A percentile compares a stretch with the other conserved stretches of the same genome.
Evolutionary conservation across 2,329 filamentous ascomycete genomes (phyloP).

Genomic region (Tolypocladium tundrense): DNA sequence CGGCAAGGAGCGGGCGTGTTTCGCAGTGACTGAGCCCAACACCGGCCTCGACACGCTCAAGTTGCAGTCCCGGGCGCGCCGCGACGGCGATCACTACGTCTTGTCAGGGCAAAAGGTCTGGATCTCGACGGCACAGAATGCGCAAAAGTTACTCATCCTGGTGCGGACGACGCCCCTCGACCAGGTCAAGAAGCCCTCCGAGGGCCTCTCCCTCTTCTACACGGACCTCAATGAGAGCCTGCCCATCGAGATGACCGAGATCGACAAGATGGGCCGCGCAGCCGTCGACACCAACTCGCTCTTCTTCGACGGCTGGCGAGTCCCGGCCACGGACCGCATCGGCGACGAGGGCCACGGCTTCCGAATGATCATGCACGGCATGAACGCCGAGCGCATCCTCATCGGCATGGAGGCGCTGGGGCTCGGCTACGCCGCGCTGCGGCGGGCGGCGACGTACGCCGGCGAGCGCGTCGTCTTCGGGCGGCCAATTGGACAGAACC

Average conservation of each 20-base stretch:
- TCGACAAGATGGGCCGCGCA: slow-evolving; percentile 77
- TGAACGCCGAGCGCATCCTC: slow-evolving; percentile 70
- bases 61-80: slow-evolving; percentile 52
- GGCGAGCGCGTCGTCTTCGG: slow-evolving; percentile 55
- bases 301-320: slow-evolving; percentile 70
- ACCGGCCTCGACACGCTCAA: slow-evolving; percentile 70
- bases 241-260: slow-evolving; percentile 55
- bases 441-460: slow-evolving; percentile 54
- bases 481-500: slow-evolving; percentile 55
- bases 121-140: slow-evolving; percentile 79
- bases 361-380: slow-evolving; percentile 67
- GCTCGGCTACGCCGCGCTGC: slow-evolving; percentile 61
- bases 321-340: slow-evolving; percentile 56
- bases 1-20: slow-evolving; percentile 64
- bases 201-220: slow-evolving; percentile 71
- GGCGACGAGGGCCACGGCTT: slow-evolving; percentile 69
- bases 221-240: slow-evolving; percentile 59
- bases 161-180: slow-evolving; percentile 64
- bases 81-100: slow-evolving; percentile 47
- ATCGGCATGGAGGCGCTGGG: slow-evolving; percentile 72
- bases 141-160: slow-evolving; percentile 71
- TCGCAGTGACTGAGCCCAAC: slow-evolving; percentile 78
- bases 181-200: slow-evolving; percentile 55
- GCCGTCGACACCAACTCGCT: slow-evolving; percentile 80
- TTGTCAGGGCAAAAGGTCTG: slow-evolving; percentile 78